Base-by-base conservation (phyloP, 2,329 filamentous ascomycete species). In the Claviceps sorghi region DNA sequence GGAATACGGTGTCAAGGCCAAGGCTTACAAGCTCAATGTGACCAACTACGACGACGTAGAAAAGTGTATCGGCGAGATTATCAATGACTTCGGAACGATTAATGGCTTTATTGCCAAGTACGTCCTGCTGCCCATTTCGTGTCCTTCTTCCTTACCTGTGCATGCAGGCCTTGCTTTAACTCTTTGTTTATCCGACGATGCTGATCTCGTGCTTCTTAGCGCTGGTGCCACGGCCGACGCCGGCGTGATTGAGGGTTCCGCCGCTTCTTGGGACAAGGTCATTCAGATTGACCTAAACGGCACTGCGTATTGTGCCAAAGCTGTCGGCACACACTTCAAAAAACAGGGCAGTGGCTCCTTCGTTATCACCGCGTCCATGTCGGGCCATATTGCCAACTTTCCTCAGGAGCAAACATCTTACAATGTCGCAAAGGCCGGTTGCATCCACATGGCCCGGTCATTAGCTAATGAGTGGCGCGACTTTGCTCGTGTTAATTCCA, bases 101-200 rank as follows among this genome's bases (percentile, higher is more conserved):
- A 84, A 88, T 58, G 78, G 83, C 55, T 87, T 89, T 59, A 77
- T 89, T 51, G 84, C 85, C 60, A 88, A 89, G 66, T 83, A 77
- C 42, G 83, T 79, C 30, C 6, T 4, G 17, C 2, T 11, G 13
- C n/a, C 22, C 19, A 43, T 13, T 15, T 7, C 11, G 9, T 43
- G 41, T 43, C 19, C 41, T 8, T 21, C 19, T 22, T 43, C 19
- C 17, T n/a, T n/a, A 1, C 10, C 22, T 13, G 38, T 5, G 26
- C 26, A 26, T 26, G 26, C 26, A 26, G 26, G 26, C 26, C 26
- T 26, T 26, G 26, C 26, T 26, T 26, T 26, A 26, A 26, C 26
- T 5, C 26, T 26, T 26, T 26, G 5, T 26, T 26, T 3, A 26
- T 26, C 26, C 26, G 26, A 26, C 13, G 30, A 32, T 45, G 32